phyloP scores from a whole-genome alignment of 2,329 filamentous ascomycete species.

The Acrocalymma vagum region DNA sequence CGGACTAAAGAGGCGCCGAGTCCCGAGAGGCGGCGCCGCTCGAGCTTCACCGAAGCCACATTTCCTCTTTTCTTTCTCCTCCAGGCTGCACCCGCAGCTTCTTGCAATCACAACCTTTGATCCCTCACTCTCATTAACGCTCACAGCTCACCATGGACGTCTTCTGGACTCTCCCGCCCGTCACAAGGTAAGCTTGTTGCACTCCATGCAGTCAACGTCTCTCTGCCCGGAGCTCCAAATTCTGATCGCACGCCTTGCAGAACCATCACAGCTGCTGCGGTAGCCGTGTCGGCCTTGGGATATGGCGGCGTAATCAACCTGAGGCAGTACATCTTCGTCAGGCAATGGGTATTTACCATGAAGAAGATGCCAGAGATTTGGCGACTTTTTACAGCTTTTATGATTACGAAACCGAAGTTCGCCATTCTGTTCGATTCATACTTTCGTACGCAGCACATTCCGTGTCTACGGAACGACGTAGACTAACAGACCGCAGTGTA shows the following conservation, averaged over 20 bases:
- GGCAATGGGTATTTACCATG: slow-evolving; percentile 62
- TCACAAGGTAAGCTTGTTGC: slow-evolving; percentile 66
- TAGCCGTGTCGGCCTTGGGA: slow-evolving; percentile 69
- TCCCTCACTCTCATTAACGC: slow-evolving; percentile 26
- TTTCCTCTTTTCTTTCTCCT: slow-evolving; percentile 26
- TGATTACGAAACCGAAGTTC: slow-evolving; percentile 64
- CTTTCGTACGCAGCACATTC: slow-evolving; percentile 64
- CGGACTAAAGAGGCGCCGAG: too few species aligned
- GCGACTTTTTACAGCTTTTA: slow-evolving; percentile 66
- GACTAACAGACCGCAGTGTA: slow-evolving; percentile 65
- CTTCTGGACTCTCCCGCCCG: slow-evolving; percentile 72
- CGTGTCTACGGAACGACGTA: slow-evolving; percentile 1
- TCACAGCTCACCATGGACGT: slow-evolving; percentile 59
- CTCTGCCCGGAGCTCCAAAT: too few species aligned
- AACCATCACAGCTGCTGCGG: slow-evolving; percentile 71
- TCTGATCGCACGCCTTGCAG: slow-evolving; percentile 64
- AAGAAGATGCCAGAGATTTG: slow-evolving; percentile 64
- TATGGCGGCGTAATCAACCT: slow-evolving; percentile 65
- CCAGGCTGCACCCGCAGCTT: slow-evolving; percentile 46
- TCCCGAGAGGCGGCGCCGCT: too few species aligned
- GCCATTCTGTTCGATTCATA: slow-evolving; percentile 77
- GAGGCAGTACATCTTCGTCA: slow-evolving; percentile 64
- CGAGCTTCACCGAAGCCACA: too few species aligned
- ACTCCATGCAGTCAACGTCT: slow-evolving; percentile 5
- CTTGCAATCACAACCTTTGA: slow-evolving; percentile 29